Conservation (phyloP, 2,329 filamentous ascomycete species). For the Microascus cirrosus region DNA sequence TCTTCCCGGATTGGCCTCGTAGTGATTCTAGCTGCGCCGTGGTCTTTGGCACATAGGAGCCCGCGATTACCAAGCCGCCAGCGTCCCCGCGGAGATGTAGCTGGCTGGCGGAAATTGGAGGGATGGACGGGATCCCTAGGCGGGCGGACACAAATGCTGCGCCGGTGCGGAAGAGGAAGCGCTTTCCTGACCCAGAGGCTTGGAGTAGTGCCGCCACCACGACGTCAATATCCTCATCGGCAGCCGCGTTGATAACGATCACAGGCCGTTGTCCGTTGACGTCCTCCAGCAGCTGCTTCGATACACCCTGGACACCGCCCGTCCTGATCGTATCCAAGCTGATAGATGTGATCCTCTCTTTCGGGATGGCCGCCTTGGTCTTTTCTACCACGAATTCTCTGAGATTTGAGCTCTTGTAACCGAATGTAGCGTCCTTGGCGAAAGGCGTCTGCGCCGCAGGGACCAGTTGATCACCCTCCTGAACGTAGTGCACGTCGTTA, state of each 20-base stretch:
- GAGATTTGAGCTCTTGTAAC: slow-evolving; percentile 41
- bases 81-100: slow-evolving; percentile 22
- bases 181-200: slow-evolving; percentile 18
- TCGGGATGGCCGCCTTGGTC: slow-evolving; percentile 25
- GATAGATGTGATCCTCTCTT: slow-evolving; percentile 19
- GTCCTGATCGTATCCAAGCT: neutral
- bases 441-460: slow-evolving; percentile 44
- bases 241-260: slow-evolving; percentile 39
- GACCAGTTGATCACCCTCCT: slow-evolving; percentile 33
- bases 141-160: slow-evolving; percentile 33
- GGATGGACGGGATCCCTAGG: slow-evolving; percentile 38
- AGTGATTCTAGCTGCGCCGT: slow-evolving; percentile 39
- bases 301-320: neutral
- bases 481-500: slow-evolving; percentile 45
- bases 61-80: slow-evolving; percentile 43
- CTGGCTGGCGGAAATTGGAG: slow-evolving; percentile 34
- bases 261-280: slow-evolving; percentile 16
- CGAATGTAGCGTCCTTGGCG: slow-evolving; percentile 45
- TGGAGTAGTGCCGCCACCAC: slow-evolving; percentile 35
- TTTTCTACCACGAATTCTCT: slow-evolving; percentile 44
- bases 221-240: slow-evolving; percentile 43
- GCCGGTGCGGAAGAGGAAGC: slow-evolving; percentile 26
- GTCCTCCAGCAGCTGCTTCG: slow-evolving; percentile 9
- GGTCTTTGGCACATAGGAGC: slow-evolving; percentile 48
- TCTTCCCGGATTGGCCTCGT: slow-evolving; percentile 20